Base-by-base conservation (phyloP, 129 eudicot genomes). In the Pulicaria dysenterica region DNA sequence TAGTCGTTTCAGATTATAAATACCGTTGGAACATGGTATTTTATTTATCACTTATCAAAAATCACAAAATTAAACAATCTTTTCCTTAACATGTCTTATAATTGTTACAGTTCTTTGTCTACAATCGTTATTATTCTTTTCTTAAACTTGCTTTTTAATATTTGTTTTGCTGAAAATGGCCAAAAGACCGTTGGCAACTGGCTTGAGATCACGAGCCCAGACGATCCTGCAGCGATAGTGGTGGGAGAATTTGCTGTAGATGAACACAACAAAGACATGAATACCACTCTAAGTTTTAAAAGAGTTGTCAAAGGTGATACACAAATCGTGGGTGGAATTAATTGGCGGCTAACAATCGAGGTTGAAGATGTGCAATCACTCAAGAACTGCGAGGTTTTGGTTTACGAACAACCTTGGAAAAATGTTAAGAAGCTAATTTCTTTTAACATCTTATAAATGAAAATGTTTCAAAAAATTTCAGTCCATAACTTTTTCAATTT, bases 321-420 rank as follows among this genome's bases (percentile, higher is more conserved):
- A 0, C 83, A 72, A 17, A 73, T 72, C 44, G 73, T 62, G 0
- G 69, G 59, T 42, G 78, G 83, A 24, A 64, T 72, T 37, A 79
- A 79, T 13, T 79, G 78, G 77, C 69, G 78, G 58, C 50, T 72
- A 56, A 56, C 61, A 3, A 72, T 79, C 36, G 83, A 63, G 46
- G 62, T 79, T 13, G 50, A 64, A 61, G 65, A 69, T 40, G 65
- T 39, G 0, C 4, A 31, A 1, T 37, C 13, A 6, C 47, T 50
- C 48, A 61, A 61, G 41, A 69, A 69, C 4, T 77, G 76, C 0
- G 71, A 60, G 54, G 55, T 53, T 77, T 64, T 49, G 14, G 81
- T 69, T 15, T 59, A 39, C 31, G 71, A 77, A 3, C 58, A 60
- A 49, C 47, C 71, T 5, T 77, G 56, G 49, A 64, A 50, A 34